Base-by-base conservation (phyloP, 768 basidiomycete genomes). In the Termitomyces sp. region DNA sequence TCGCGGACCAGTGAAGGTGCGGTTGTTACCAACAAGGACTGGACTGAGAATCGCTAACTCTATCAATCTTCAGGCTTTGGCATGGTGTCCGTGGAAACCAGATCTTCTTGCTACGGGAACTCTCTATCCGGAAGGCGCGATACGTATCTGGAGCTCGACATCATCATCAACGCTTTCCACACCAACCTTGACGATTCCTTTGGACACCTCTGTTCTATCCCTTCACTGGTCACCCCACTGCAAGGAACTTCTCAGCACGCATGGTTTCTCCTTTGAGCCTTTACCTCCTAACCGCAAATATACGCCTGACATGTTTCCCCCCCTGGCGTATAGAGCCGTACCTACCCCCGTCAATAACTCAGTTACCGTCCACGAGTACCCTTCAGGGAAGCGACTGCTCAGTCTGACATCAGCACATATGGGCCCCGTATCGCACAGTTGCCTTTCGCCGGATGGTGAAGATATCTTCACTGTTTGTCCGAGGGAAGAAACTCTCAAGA, bases 161-260 rank as follows among this genome's bases (percentile, higher is more conserved):
- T 79, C 54, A 13, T 54, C 57, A 2, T 64, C 64, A 3, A 66
- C 70, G 11, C 38, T 57, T 11, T 69, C 71, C 12, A 60, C 66
- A 25, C 74, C 75, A 5, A 52, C 90, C 38, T 76, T 82, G 32
- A 90, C 88, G 0, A 78, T 89, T 5, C 79, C 88, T 7, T 86
- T 96, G 66, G 85, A 94, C 53, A 93, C 92, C 3, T 84, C 88
- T 0, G 69, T 78, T 1, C 61, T 71, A n/a, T 76, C 76, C 12
- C 74, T 96, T 7, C 84, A 89, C 51, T 97, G 88, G 82, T 89
- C 90, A 6, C 83, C 89, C 15, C 90, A 94, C 69, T 80, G 84
- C 57, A 93, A 94, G 62, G 94, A 97, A 65, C 76, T 96, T 50
- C 68, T 94, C n/a, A 91, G 89, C 53, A 93, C 91, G 0, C 94